Evolutionary conservation across 2,329 filamentous ascomycete genomes (phyloP).

Genomic region (Ceratocystis albifundus): DNA sequence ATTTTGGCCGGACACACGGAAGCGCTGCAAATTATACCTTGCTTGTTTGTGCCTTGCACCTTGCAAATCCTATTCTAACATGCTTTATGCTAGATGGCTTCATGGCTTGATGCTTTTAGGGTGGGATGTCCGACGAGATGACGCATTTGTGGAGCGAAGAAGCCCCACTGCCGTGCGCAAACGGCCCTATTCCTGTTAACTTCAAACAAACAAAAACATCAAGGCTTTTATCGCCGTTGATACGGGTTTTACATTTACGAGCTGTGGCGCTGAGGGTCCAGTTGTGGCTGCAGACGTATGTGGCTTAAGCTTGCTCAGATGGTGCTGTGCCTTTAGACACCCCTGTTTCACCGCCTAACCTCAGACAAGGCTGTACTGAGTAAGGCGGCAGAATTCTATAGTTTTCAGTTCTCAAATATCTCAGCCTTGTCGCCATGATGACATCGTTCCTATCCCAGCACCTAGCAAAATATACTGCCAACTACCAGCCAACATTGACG

Average conservation of each 20-base stretch:
- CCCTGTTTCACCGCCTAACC: background rate
- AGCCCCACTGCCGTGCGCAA: slow-evolving; percentile 2
- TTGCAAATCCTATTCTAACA: background rate
- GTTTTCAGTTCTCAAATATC: background rate
- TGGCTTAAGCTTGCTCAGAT: background rate
- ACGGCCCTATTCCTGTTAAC: slow-evolving; percentile 19
- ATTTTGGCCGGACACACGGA: background rate
- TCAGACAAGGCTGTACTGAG: background rate
- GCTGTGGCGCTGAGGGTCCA: background rate
- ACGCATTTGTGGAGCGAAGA: slow-evolving; percentile 15
- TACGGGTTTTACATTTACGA: background rate
- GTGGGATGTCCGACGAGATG: slow-evolving; percentile 1
- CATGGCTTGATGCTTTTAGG: too few relatives aligned
- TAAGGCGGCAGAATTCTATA: slow-evolving; percentile 5
- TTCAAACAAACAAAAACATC: background rate
- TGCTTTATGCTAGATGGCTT: too few relatives aligned
- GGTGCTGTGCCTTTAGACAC: too few relatives aligned
- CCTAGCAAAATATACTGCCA: too few relatives aligned
- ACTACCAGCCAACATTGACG: background rate
- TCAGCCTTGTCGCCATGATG: slow-evolving; percentile 1
- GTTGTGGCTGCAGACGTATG: background rate
- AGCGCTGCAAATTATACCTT: background rate
- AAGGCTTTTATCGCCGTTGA: background rate
- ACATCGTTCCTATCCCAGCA: background rate
- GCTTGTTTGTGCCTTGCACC: background rate